Evolutionary conservation across 2,329 filamentous ascomycete species (phyloP).

Genomic region (Cercospora sojina): DNA sequence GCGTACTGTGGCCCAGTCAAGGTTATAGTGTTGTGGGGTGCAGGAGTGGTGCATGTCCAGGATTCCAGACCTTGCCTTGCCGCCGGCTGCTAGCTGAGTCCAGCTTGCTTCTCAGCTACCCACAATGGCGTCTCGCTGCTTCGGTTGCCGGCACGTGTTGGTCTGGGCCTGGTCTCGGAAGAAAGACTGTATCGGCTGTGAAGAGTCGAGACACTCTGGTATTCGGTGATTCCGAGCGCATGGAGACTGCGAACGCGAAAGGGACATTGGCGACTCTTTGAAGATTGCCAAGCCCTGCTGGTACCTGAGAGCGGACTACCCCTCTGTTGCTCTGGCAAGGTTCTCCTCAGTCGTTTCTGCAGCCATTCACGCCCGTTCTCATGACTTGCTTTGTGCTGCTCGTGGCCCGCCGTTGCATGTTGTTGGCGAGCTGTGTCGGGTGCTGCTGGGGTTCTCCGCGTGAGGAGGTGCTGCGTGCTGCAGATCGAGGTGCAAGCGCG

Average conservation of each 20-base stretch:
- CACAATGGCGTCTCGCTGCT: not conserved
- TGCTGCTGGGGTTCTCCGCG: not conserved
- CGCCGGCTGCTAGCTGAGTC: not conserved
- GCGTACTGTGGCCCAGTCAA: not conserved
- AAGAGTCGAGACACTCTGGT: not conserved
- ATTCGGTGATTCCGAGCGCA: not conserved
- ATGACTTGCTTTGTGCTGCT: not conserved
- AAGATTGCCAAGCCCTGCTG: not conserved
- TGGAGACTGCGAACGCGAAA: not conserved
- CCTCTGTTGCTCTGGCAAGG: constrained; percentile 14
- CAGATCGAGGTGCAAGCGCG: not conserved
- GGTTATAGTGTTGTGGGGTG: constrained; percentile 13
- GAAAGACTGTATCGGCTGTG: not conserved
- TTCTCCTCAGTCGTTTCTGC: constrained; percentile 10
- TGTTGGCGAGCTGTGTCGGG: not conserved
- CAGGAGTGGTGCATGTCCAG: constrained; percentile 12
- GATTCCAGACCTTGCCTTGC: constrained; percentile 5
- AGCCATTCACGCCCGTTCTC: not conserved
- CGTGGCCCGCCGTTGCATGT: not conserved
- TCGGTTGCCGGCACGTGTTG: not conserved
- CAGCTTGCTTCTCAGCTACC: not conserved
- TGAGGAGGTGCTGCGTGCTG: constrained; percentile 6
- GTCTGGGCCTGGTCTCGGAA: not conserved
- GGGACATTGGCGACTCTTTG: not conserved
- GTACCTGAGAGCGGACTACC: not conserved